Percentiles rank a stretch among this genome's conserved stretches.
Conservation (phyloP, 148 eudicot species). For the Hydrangea macrophylla region DNA sequence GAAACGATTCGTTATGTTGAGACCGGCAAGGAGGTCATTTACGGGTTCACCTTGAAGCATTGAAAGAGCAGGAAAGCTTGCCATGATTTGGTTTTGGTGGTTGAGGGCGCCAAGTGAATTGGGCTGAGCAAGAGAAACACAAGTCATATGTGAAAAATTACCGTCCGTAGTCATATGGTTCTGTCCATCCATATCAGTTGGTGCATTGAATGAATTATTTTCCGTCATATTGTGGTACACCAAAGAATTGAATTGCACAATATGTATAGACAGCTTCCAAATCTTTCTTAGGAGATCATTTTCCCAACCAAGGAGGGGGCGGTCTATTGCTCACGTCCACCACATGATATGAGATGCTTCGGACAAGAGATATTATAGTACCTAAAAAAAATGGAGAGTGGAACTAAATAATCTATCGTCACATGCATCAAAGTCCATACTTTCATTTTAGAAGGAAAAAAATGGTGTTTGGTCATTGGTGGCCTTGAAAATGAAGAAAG, state of each 20-base stretch:
- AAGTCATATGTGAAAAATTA: conserved; percentile 23
- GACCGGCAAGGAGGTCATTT: conserved; percentile 19
- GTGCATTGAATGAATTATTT: conserved; percentile 27
- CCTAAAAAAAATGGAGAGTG: neutral
- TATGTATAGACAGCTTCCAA: neutral
- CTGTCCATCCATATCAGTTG: conserved; percentile 23
- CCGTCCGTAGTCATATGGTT: conserved; percentile 24
- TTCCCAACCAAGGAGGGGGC: neutral
- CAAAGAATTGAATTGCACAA: conserved; percentile 4
- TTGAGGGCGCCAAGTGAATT: conserved; percentile 25
- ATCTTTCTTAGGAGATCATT: neutral
- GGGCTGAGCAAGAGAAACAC: conserved; percentile 29
- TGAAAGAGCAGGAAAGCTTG: conserved; percentile 43
- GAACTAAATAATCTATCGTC: neutral
- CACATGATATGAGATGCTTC: neutral
- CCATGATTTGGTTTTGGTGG: conserved; percentile 34
- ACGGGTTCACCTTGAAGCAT: conserved; percentile 34
- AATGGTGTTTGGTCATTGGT: neutral
- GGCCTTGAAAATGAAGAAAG: neutral
- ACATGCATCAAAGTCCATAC: neutral
- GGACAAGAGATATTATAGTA: neutral
- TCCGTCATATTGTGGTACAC: conserved; percentile 25
- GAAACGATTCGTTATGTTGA: conserved; percentile 11
- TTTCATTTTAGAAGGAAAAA: no score
- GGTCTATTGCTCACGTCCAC: neutral